phyloP scores from a whole-genome alignment of 2,329 filamentous ascomycete species.

The Botrytis galanthina region DNA sequence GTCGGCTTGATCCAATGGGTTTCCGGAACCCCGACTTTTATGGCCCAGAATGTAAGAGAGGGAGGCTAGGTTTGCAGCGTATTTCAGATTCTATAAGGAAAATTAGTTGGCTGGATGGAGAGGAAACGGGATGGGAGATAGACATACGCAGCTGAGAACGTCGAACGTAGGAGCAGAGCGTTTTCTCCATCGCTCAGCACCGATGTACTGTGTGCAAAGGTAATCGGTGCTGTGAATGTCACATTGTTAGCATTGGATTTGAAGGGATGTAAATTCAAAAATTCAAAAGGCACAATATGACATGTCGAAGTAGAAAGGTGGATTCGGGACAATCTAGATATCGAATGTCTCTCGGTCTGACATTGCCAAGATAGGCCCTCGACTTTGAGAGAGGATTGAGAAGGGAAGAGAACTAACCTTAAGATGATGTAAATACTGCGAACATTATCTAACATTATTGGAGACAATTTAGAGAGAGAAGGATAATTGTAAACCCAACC shows the following conservation, averaged over 20 bases:
- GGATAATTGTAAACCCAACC: background rate
- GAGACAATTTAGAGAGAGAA: background rate
- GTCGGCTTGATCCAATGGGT: background rate
- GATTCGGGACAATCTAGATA: background rate
- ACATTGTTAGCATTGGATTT: background rate
- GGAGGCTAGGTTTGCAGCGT: background rate
- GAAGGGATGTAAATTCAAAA: background rate
- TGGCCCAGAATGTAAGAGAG: background rate
- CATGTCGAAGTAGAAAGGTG: background rate
- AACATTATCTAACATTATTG: background rate
- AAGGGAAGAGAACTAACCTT: background rate
- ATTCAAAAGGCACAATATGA: background rate
- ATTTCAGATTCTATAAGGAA: background rate
- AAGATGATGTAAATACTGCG: background rate
- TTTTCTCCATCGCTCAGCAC: background rate
- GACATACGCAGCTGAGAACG: background rate
- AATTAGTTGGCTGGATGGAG: background rate
- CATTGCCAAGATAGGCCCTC: background rate
- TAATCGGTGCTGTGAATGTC: background rate
- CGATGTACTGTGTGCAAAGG: background rate
- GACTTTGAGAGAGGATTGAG: background rate
- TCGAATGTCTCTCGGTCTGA: background rate
- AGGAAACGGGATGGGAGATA: background rate
- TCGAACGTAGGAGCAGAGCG: background rate
- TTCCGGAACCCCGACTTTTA: too few species aligned